phyloP scores from a whole-genome alignment of 1,139 yeast species.

The Pneumocystis oryctolagi region DNA sequence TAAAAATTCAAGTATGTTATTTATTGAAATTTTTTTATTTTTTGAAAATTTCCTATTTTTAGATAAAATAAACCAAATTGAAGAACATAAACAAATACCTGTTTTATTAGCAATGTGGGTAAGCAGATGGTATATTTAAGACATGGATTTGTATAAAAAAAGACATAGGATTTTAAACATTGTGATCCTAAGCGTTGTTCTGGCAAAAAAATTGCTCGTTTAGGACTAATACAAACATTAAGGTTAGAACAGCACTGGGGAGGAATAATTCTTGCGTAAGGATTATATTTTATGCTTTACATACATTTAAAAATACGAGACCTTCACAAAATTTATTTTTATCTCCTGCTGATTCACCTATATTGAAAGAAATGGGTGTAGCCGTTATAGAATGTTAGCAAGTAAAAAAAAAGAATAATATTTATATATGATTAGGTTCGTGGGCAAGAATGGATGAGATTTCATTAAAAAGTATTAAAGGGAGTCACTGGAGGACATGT shows the following conservation, averaged over 20 bases:
- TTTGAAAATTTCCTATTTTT: background rate
- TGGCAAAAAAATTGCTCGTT: conserved; percentile 80
- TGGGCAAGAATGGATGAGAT: conserved; percentile 95
- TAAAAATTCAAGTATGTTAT: background rate
- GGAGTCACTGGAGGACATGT: conserved; percentile 60
- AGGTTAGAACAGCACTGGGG: conserved; percentile 82
- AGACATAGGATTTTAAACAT: conserved; percentile 65
- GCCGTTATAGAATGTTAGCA: conserved; percentile 78
- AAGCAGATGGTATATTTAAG: too few species aligned
- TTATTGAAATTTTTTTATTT: background rate
- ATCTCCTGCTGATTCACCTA: conserved; percentile 69
- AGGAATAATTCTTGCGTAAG: conserved; percentile 66
- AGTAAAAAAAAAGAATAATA: background rate
- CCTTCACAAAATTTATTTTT: conserved; percentile 88
- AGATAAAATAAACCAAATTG: background rate
- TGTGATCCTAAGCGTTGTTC: conserved; percentile 97
- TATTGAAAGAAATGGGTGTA: conserved; percentile 70
- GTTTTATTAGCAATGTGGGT: background rate
- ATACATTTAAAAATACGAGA: conserved; percentile 11
- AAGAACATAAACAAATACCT: background rate
- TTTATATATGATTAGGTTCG: conserved; percentile 27
- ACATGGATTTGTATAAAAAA: conserved; percentile 4
- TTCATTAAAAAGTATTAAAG: conserved; percentile 89
- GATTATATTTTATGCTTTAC: background rate
- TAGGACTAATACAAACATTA: conserved; percentile 65